phyloP scores from a whole-genome alignment of 2,329 filamentous ascomycete genomes.

The Furcasterigmium furcatum region DNA sequence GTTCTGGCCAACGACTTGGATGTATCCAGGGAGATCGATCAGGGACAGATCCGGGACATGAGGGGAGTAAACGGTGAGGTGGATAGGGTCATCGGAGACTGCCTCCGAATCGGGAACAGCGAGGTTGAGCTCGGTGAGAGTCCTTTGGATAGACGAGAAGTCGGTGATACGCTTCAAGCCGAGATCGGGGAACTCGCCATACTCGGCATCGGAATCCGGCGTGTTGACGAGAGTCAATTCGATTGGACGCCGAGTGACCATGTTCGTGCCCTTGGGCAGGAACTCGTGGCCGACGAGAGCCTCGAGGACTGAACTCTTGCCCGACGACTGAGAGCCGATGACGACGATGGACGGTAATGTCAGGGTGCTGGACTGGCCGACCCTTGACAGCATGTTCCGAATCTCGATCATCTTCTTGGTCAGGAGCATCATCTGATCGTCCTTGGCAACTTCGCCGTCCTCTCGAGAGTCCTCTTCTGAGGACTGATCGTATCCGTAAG shows the following conservation, averaged over 20 bases:
- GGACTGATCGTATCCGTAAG: slow-evolving; percentile 73
- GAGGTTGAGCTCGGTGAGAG: slow-evolving; percentile 89
- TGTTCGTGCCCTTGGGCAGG: slow-evolving; percentile 94
- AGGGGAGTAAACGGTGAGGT: slow-evolving; percentile 91
- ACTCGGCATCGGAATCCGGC: slow-evolving; percentile 80
- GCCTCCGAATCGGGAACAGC: slow-evolving; percentile 89
- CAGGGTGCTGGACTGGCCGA: slow-evolving; percentile 86
- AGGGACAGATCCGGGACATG: slow-evolving; percentile 93
- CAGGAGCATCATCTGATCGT: slow-evolving; percentile 99
- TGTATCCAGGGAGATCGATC: slow-evolving; percentile 96
- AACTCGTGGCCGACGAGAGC: slow-evolving; percentile 98
- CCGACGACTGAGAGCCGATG: slow-evolving; percentile 96
- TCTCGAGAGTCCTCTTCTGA: slow-evolving; percentile 61
- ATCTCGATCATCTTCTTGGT: slow-evolving; percentile 99
- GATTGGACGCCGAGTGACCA: slow-evolving; percentile 95
- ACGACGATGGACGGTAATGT: slow-evolving; percentile 97
- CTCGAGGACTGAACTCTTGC: slow-evolving; percentile 95
- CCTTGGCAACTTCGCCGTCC: slow-evolving; percentile 66
- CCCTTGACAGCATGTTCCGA: slow-evolving; percentile 81
- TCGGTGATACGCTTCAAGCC: slow-evolving; percentile 88
- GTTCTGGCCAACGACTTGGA: slow-evolving; percentile 88
- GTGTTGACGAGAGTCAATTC: slow-evolving; percentile 96
- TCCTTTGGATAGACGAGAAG: slow-evolving; percentile 88
- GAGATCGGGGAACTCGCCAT: slow-evolving; percentile 92
- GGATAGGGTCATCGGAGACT: slow-evolving; percentile 94